phyloP scores from a whole-genome alignment of 352 stramenopile genomes.

The Phytophthora gonapodyides region DNA sequence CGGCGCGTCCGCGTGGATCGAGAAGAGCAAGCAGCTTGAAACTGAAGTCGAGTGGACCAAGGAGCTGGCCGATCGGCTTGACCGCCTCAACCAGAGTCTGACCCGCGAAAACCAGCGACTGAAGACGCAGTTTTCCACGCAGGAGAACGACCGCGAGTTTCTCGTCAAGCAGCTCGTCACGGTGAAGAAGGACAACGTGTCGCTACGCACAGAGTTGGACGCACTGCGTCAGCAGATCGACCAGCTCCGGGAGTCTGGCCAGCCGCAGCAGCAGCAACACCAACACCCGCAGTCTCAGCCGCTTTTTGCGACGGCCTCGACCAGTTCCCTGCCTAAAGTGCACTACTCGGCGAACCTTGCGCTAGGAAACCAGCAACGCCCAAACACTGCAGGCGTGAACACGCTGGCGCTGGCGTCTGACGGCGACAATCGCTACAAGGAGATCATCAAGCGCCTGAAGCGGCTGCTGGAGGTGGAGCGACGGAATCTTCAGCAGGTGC shows the following conservation, averaged over 20 bases:
- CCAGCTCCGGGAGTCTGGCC: constrained; percentile 42
- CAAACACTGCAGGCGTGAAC: constrained; percentile 30
- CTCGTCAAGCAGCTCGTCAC: constrained; percentile 92
- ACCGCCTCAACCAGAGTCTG: constrained; percentile 91
- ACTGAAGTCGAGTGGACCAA: constrained; percentile 91
- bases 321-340: constrained; percentile 47
- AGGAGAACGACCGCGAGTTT: constrained; percentile 95
- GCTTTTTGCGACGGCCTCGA: constrained; percentile 37
- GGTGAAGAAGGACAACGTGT: constrained; percentile 92
- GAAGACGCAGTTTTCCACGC: constrained; percentile 91
- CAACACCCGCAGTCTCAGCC: constrained; percentile 25
- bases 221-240: constrained; percentile 59
- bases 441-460: constrained; percentile 93
- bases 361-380: constrained; percentile 20
- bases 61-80: constrained; percentile 89
- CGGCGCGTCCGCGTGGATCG: constrained; percentile 90
- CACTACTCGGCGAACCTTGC: constrained; percentile 28
- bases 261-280: constrained; percentile 42
- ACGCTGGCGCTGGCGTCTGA: constrained; percentile 29
- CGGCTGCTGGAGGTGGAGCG: constrained; percentile 88
- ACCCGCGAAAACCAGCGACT: constrained; percentile 87
- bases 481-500: constrained; percentile 79
- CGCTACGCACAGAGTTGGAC: constrained; percentile 67
- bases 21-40: constrained; percentile 90
- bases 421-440: constrained; percentile 88